Conservation (phyloP, 768 basidiomycete genomes). For the Suillus fuscotomentosus region DNA sequence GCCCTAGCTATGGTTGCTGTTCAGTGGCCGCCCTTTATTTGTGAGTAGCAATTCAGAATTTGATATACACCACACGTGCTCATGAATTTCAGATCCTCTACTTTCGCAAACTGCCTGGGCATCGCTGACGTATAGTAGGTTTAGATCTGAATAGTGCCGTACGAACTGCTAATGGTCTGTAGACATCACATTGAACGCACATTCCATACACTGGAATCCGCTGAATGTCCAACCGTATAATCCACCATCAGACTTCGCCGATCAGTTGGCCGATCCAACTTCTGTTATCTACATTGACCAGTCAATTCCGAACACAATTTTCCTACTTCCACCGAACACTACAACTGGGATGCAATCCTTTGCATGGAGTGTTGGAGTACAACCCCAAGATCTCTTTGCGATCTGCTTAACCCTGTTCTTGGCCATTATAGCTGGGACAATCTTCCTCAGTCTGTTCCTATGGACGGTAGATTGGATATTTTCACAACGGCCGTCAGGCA, state of each 20-base stretch:
- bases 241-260: slow-evolving; percentile 68
- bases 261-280: slow-evolving; percentile 65
- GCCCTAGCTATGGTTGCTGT: slow-evolving; percentile 91
- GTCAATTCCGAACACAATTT: slow-evolving; percentile 66
- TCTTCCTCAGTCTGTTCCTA: slow-evolving; percentile 64
- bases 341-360: slow-evolving; percentile 74
- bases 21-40: slow-evolving; percentile 90
- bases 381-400: slow-evolving; percentile 78
- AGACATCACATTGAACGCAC: slow-evolving; percentile 75
- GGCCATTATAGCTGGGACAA: slow-evolving; percentile 68
- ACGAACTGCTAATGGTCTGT: slow-evolving; percentile 9
- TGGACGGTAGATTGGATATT: slow-evolving; percentile 69
- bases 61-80: neutral
- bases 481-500: slow-evolving; percentile 22
- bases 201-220: slow-evolving; percentile 64
- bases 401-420: slow-evolving; percentile 85
- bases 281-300: slow-evolving; percentile 81
- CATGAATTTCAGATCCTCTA: slow-evolving; percentile 68
- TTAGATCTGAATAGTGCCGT: slow-evolving; percentile 11
- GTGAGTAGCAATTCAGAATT: slow-evolving; percentile 43
- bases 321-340: slow-evolving; percentile 63
- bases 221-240: slow-evolving; percentile 53
- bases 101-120: slow-evolving; percentile 89
- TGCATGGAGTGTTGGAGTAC: slow-evolving; percentile 80
- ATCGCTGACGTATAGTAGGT: slow-evolving; percentile 69